Percentiles rank a stretch among this genome's conserved stretches.
These are phyloP conservation scores for Iodosphaeria phyllophila DNA, from an alignment of 2,329 filamentous ascomycete genomes.

Conservation along the genomic window DNA sequence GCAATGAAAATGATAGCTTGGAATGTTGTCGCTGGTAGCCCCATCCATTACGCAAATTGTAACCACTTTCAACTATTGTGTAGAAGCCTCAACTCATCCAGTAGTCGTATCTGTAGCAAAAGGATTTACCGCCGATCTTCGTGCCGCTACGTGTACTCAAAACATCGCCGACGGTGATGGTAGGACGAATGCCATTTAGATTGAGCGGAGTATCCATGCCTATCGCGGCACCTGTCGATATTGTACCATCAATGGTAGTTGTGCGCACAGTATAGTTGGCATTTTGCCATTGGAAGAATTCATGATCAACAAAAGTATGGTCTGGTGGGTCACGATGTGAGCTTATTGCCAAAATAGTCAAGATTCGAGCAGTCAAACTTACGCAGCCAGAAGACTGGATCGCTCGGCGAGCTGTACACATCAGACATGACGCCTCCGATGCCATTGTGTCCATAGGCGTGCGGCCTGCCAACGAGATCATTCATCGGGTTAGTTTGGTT, in stretches of 20 bases:
- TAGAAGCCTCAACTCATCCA: too few species aligned
- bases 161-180: constrained; percentile 2
- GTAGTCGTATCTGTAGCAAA: constrained; percentile 4
- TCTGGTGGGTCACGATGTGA: too few species aligned
- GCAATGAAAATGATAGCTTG: too few species aligned
- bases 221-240: constrained; percentile 2
- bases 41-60: too few species aligned
- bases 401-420: constrained; percentile 12
- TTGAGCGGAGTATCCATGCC: constrained; percentile 2
- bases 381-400: constrained; percentile 17
- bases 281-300: too few species aligned
- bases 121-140: not conserved
- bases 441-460: constrained; percentile 16
- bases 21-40: too few species aligned
- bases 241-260: constrained; percentile 3
- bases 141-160: constrained; percentile 2
- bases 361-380: too few species aligned
- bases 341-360: too few species aligned
- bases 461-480: constrained; percentile 4
- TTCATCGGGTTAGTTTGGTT: not conserved
- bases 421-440: constrained; percentile 14
- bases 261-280: constrained; percentile 11
- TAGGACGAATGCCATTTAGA: constrained; percentile 2
- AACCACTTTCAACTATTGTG: too few species aligned
- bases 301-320: too few species aligned